Percentiles rank a stretch among this genome's conserved stretches.
Evolutionary conservation across 768 basidiomycete genomes (phyloP).

Genomic region (Calocera viscosa): DNA sequence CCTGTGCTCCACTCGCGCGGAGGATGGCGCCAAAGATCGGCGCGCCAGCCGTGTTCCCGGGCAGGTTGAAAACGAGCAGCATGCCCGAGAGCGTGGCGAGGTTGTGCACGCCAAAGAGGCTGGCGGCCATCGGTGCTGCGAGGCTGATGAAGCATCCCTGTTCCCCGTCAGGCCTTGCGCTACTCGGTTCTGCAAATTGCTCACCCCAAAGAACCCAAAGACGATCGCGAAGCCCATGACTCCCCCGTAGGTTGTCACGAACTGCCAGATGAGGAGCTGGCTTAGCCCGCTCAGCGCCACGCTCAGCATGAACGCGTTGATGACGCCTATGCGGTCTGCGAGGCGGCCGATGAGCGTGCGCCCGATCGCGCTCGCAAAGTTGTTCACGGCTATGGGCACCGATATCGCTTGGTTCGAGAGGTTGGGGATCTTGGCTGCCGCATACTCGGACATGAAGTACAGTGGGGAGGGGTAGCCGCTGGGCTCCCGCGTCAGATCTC

Average conservation of each 20-base stretch:
- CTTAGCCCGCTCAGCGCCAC: constrained; percentile 28
- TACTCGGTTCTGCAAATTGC: constrained; percentile 20
- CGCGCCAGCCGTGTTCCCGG: constrained; percentile 27
- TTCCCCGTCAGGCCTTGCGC: neutral
- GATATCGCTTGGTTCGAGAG: constrained; percentile 12
- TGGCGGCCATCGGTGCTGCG: constrained; percentile 27
- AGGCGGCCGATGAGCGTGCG: constrained; percentile 29
- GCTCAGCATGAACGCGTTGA: constrained; percentile 31
- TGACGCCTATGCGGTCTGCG: constrained; percentile 31
- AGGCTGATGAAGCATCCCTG: constrained; percentile 18
- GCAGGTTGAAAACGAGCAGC: constrained; percentile 12
- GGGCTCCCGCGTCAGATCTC: neutral
- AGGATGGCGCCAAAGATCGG: constrained; percentile 28
- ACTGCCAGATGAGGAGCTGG: constrained; percentile 32
- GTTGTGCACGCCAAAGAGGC: constrained; percentile 18
- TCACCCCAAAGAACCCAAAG: constrained; percentile 30
- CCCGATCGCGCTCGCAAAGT: constrained; percentile 23
- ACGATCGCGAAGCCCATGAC: constrained; percentile 27
- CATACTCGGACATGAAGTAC: constrained; percentile 22
- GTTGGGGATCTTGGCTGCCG: constrained; percentile 15
- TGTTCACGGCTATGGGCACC: constrained; percentile 20
- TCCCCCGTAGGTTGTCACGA: constrained; percentile 26
- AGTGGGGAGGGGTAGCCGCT: constrained; percentile 19
- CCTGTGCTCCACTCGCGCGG: constrained; percentile 19
- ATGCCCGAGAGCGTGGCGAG: constrained; percentile 17